A percentile compares a stretch with the other conserved stretches of the same genome.
phyloP scores from a whole-genome alignment of 2,329 filamentous ascomycete species.

The Beauveria australis region DNA sequence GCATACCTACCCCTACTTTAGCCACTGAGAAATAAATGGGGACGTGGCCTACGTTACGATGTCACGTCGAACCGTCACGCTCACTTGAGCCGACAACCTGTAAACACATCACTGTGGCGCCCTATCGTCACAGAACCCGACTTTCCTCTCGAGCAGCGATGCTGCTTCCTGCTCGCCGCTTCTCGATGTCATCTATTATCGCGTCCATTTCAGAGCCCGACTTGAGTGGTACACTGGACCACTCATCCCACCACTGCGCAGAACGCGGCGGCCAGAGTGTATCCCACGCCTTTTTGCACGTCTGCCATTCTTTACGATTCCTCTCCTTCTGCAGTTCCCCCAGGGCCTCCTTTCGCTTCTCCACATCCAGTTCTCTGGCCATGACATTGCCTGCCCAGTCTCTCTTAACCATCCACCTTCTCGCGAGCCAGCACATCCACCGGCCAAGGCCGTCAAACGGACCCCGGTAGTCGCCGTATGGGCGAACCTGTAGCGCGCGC shows the following conservation, averaged over 20 bases:
- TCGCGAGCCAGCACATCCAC: not conserved
- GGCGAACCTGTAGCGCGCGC: not conserved
- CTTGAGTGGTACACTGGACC: not conserved
- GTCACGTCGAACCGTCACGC: too few relatives aligned
- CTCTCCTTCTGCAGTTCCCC: not conserved
- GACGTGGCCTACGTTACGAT: too few relatives aligned
- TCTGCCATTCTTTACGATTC: not conserved
- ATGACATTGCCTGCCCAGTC: not conserved
- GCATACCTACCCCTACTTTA: too few relatives aligned
- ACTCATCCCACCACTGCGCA: not conserved
- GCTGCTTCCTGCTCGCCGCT: too few relatives aligned
- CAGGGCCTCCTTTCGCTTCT: not conserved
- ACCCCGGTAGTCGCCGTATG: not conserved
- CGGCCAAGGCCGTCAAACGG: not conserved
- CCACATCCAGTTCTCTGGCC: not conserved
- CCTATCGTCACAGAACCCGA: too few relatives aligned
- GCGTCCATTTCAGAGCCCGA: not conserved
- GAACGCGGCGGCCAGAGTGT: not conserved
- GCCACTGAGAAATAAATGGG: too few relatives aligned
- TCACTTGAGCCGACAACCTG: too few relatives aligned
- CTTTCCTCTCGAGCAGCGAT: too few relatives aligned
- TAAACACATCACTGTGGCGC: too few relatives aligned
- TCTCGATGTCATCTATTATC: too few relatives aligned
- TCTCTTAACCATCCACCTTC: not conserved
- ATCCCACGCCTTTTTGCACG: not conserved